Percentiles rank a stretch among this genome's conserved stretches.
phyloP scores from a whole-genome alignment of 257 asterid species.

The Pogostemon cablin region DNA sequence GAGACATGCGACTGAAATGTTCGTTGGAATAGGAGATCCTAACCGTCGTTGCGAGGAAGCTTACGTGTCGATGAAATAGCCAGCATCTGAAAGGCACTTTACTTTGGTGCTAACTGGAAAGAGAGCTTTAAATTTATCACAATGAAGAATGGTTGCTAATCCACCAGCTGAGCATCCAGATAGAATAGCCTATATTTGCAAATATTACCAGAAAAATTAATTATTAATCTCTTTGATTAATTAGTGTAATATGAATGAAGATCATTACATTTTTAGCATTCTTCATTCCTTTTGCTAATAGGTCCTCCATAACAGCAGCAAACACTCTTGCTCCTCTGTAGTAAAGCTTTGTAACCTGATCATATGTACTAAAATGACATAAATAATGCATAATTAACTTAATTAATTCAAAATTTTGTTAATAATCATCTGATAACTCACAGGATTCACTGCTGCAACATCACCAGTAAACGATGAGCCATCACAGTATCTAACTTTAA shows the following conservation, averaged over 20 bases:
- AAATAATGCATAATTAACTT: neutral
- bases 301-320: constrained; percentile 47
- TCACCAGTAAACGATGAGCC: constrained; percentile 65
- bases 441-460: constrained; percentile 58
- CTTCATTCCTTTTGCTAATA: constrained; percentile 50
- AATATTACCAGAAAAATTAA: constrained; percentile 6
- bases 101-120: constrained; percentile 64
- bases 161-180: constrained; percentile 98
- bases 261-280: constrained; percentile 46
- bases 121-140: constrained; percentile 67
- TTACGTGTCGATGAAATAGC: constrained; percentile 76
- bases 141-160: constrained; percentile 68
- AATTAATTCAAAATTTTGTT: neutral
- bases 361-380: neutral
- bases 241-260: neutral
- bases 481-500: constrained; percentile 56
- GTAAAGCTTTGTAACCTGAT: constrained; percentile 45
- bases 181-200: constrained; percentile 59
- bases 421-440: constrained; percentile 25
- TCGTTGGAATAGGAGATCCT: neutral
- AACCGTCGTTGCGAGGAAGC: constrained; percentile 5
- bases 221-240: neutral
- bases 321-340: constrained; percentile 61
- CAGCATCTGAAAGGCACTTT: constrained; percentile 86
- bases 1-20: neutral